Conservation (phyloP, 495 filamentous ascomycete species). For the Xylaria curta region DNA sequence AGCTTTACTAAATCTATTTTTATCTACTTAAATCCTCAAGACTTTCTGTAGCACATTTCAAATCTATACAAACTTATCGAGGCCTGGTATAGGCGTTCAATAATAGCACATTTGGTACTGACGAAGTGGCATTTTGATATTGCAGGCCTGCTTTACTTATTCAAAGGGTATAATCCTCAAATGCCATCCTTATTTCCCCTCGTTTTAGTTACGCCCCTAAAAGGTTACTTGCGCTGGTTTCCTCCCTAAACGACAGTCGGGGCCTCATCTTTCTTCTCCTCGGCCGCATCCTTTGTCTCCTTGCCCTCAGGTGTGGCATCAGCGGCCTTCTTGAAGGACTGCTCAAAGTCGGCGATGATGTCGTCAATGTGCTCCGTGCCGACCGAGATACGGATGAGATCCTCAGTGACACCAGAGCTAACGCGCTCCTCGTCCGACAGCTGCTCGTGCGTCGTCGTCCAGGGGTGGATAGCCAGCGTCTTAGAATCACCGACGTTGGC, state of each 20-base stretch:
- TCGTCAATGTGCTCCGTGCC: slow-evolving; percentile 98
- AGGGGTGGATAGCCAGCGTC: slow-evolving; percentile 95
- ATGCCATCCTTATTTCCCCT: background rate
- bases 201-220: background rate
- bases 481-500: slow-evolving; percentile 82
- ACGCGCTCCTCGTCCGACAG: slow-evolving; percentile 81
- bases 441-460: slow-evolving; percentile 96
- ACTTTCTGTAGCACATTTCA: too few species aligned
- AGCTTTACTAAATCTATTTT: background rate
- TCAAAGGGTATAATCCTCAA: slow-evolving; percentile 26
- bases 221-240: background rate
- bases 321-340: slow-evolving; percentile 73
- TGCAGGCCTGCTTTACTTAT: slow-evolving; percentile 9
- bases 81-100: background rate
- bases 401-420: slow-evolving; percentile 85
- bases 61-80: background rate
- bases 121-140: slow-evolving; percentile 7
- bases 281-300: slow-evolving; percentile 26
- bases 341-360: slow-evolving; percentile 95
- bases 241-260: slow-evolving; percentile 44
- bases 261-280: slow-evolving; percentile 44
- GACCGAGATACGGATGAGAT: slow-evolving; percentile 95
- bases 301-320: slow-evolving; percentile 40
- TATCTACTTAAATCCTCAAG: too few species aligned
- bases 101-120: background rate